Conservation (phyloP, 768 basidiomycete genomes). For the Termitomyces eurrhizus region DNA sequence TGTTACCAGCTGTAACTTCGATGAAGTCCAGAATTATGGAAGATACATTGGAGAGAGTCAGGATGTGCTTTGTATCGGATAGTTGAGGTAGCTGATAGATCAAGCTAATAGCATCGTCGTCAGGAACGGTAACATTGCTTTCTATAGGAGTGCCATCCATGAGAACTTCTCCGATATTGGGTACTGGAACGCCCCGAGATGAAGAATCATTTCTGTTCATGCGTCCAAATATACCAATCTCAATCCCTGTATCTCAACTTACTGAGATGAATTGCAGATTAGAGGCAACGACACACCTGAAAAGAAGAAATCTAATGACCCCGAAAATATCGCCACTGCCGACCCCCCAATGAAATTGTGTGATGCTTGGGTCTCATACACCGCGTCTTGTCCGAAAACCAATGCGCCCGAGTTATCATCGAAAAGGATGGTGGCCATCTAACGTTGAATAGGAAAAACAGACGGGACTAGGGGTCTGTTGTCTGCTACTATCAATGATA, state of each 20-base stretch:
- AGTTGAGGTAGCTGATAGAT: neutral
- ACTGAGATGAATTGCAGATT: neutral
- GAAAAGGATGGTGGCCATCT: conserved; percentile 6
- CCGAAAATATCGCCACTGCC: neutral
- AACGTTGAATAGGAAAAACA: neutral
- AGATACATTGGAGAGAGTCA: conserved; percentile 1
- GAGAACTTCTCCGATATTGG: neutral
- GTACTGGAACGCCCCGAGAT: neutral
- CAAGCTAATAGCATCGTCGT: neutral
- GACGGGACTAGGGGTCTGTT: neutral
- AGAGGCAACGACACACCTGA: neutral
- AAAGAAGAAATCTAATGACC: conserved; percentile 1
- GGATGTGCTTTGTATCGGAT: neutral
- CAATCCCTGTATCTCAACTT: neutral
- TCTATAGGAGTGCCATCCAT: neutral
- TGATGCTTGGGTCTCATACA: neutral
- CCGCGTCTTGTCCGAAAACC: neutral
- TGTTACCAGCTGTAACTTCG: neutral
- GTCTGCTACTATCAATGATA: neutral
- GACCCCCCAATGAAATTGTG: neutral
- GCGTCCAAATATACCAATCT: neutral
- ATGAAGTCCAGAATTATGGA: conserved; percentile 2
- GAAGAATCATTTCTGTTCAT: neutral
- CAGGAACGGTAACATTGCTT: neutral
- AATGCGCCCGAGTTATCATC: neutral